phyloP scores from a whole-genome alignment of 108 stramenopile genomes.

The Skeletonema costatum region DNA sequence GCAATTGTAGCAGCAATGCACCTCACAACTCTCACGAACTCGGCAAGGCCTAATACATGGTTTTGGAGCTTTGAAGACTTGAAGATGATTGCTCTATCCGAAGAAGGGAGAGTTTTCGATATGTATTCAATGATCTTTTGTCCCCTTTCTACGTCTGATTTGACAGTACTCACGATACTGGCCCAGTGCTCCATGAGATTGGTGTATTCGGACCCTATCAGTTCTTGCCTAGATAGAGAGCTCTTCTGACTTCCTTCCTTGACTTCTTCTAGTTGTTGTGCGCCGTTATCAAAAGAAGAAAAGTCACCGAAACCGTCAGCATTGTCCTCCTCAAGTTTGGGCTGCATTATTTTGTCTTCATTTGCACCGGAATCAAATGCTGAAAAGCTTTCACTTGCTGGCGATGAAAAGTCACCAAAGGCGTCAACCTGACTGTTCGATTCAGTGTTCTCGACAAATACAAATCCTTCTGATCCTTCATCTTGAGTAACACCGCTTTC shows the following conservation, averaged over 20 bases:
- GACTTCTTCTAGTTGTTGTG: background rate
- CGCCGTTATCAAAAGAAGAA: conserved; percentile 35
- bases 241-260: background rate
- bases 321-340: conserved; percentile 9
- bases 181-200: conserved; percentile 22
- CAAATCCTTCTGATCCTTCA: conserved; percentile 4
- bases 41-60: conserved; percentile 54
- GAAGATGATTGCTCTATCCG: conserved; percentile 25
- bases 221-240: conserved; percentile 1
- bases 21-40: conserved; percentile 66
- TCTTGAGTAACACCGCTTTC: background rate
- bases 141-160: conserved; percentile 34
- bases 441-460: conserved; percentile 7
- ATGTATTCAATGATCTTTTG: conserved; percentile 25
- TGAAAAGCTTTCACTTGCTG: background rate
- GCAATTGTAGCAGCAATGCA: conserved; percentile 68
- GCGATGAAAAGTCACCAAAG: conserved; percentile 14
- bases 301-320: conserved; percentile 45
- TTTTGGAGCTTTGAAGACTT: conserved; percentile 33
- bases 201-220: conserved; percentile 14
- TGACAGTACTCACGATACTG: conserved; percentile 22
- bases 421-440: conserved; percentile 27
- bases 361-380: background rate
- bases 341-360: conserved; percentile 1
- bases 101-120: conserved; percentile 4